Conservation (phyloP, 148 eudicot species). For the Rhododendron williamsianum region DNA sequence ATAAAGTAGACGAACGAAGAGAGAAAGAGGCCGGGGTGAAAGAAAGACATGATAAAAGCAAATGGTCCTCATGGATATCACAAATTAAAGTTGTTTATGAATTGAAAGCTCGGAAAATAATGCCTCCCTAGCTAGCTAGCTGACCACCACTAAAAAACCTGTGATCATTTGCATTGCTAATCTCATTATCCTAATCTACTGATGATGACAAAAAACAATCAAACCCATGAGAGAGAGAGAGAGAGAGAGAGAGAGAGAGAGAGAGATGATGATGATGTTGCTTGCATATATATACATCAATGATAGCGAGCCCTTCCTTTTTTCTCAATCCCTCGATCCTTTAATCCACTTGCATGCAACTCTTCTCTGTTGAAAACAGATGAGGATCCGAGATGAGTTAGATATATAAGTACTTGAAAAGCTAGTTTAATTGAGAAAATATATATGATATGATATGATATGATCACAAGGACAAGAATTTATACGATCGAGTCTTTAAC, state of each 20-base stretch:
- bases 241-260: not conserved
- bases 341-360: not conserved
- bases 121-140: not conserved
- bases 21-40: not conserved
- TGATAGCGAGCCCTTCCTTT: not conserved
- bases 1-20: no score
- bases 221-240: not conserved
- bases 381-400: no score
- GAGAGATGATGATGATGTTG: not conserved
- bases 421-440: no score
- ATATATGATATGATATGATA: no score
- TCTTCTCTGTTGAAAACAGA: no score
- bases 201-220: constrained; percentile 6
- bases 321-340: not conserved
- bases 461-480: no score
- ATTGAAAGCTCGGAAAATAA: constrained; percentile 6
- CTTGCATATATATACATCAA: not conserved
- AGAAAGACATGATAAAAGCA: not conserved
- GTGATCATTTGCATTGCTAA: not conserved
- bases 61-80: not conserved
- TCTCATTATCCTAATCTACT: not conserved
- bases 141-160: not conserved
- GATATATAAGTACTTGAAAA: no score
- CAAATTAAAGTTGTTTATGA: not conserved
- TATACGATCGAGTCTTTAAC: no score